Evolutionary conservation across 1,284 basidiomycete genomes (phyloP).

Genomic region (Pseudozyma tsukubaensis): DNA sequence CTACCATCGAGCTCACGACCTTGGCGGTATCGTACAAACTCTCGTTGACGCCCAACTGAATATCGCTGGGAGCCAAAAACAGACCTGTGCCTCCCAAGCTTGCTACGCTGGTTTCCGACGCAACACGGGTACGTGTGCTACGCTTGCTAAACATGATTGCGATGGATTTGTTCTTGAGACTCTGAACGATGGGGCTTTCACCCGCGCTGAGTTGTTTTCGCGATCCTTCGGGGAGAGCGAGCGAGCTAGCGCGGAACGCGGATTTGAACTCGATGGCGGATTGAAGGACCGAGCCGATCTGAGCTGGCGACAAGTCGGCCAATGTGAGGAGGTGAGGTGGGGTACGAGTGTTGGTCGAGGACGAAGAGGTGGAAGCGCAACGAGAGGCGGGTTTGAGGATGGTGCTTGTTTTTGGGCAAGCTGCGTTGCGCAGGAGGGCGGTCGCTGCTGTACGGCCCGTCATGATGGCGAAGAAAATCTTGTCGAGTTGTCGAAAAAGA

Average conservation of each 20-base stretch:
- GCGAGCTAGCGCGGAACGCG: slow-evolving; percentile 73
- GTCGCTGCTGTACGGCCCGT: slow-evolving; percentile 28
- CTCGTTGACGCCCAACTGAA: slow-evolving; percentile 97
- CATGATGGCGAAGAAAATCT: slow-evolving; percentile 9
- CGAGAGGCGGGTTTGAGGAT: background rate
- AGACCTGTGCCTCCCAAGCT: slow-evolving; percentile 79
- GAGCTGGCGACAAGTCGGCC: slow-evolving; percentile 80
- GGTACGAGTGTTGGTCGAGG: slow-evolving; percentile 7
- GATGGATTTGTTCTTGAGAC: slow-evolving; percentile 82
- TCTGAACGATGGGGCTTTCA: slow-evolving; percentile 69
- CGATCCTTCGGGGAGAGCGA: slow-evolving; percentile 28
- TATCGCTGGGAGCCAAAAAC: slow-evolving; percentile 90
- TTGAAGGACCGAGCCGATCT: slow-evolving; percentile 76
- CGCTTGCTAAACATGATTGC: slow-evolving; percentile 93
- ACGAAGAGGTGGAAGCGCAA: slow-evolving; percentile 31
- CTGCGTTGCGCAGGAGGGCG: slow-evolving; percentile 11
- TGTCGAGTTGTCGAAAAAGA: background rate
- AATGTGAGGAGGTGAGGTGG: slow-evolving; percentile 76
- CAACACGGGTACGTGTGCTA: slow-evolving; percentile 89
- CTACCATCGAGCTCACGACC: slow-evolving; percentile 90
- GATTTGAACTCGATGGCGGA: slow-evolving; percentile 78
- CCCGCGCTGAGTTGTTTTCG: slow-evolving; percentile 41
- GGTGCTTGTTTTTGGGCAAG: too few species aligned
- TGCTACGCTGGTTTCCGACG: slow-evolving; percentile 78
- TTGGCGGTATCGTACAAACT: slow-evolving; percentile 81